Evolutionary conservation across 441 rosid species (phyloP).

Genomic region (Corymbia calophylla): DNA sequence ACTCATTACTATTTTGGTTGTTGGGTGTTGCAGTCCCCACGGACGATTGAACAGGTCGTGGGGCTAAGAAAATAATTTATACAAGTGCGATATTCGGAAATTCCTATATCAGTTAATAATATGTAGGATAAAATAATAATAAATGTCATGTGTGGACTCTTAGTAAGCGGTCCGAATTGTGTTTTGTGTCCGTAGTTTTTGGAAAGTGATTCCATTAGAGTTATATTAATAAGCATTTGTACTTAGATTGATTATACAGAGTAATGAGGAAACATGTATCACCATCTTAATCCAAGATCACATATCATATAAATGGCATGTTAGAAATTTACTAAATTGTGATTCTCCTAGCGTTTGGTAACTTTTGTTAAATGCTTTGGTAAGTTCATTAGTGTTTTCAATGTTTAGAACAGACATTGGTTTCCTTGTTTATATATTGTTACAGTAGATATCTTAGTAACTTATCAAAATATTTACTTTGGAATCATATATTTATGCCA

Average conservation of each 20-base stretch:
- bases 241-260: not conserved
- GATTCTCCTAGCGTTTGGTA: accelerated
- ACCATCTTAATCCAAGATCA: not conserved
- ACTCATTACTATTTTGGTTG: not conserved
- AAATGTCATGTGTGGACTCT: not conserved
- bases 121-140: not conserved
- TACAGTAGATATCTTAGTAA: too few species aligned
- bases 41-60: not conserved
- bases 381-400: not conserved
- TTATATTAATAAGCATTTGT: not conserved
- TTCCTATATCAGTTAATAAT: not conserved
- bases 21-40: not conserved
- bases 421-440: too few species aligned
- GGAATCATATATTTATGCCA: not conserved
- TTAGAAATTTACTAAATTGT: too few species aligned
- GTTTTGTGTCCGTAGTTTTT: not conserved
- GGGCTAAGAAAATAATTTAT: not conserved
- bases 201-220: not conserved
- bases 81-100: not conserved
- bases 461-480: not conserved
- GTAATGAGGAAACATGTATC: not conserved
- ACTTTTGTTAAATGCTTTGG: not conserved
- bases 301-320: not conserved
- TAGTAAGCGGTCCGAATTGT: not conserved
- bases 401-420: too few species aligned